phyloP scores from a whole-genome alignment of 129 eudicot genomes.

The Helianthus tuberosus region DNA sequence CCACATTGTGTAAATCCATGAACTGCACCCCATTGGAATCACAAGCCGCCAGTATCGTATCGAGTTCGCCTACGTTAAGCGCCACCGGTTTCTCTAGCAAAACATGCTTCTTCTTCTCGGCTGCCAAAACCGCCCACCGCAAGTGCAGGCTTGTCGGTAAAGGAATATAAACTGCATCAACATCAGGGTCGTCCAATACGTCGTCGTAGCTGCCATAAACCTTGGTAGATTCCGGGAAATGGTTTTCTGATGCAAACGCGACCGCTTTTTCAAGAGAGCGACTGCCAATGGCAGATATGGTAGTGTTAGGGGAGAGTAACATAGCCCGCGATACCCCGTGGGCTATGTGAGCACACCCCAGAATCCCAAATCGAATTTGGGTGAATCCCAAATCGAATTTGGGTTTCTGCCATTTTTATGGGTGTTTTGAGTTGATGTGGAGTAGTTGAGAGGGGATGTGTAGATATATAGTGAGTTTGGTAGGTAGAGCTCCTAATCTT shows the following conservation, averaged over 20 bases:
- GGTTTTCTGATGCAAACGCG: too few species aligned
- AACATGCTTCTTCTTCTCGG: too few species aligned
- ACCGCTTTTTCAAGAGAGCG: constrained; percentile 61
- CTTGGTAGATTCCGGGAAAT: constrained; percentile 48
- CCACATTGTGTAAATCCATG: too few species aligned
- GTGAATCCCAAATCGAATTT: constrained; percentile 54
- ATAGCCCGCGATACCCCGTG: too few species aligned
- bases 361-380: constrained; percentile 54
- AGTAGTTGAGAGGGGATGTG: background rate
- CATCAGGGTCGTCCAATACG: constrained; percentile 62
- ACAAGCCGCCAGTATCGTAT: constrained; percentile 55
- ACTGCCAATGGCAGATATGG: constrained; percentile 65
- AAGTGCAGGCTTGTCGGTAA: too few species aligned
- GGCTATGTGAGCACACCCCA: constrained; percentile 62
- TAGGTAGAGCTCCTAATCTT: too few species aligned
- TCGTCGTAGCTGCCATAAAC: constrained; percentile 60
- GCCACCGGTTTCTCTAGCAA: too few species aligned
- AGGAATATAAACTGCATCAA: constrained; percentile 28
- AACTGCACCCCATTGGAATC: constrained; percentile 62
- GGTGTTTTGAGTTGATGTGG: background rate
- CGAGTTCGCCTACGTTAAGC: constrained; percentile 55
- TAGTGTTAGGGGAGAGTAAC: constrained; percentile 35
- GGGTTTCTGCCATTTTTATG: constrained; percentile 36
- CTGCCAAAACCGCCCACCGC: too few species aligned
- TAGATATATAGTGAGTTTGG: background rate